A percentile compares a stretch with the other conserved stretches of the same genome.
Evolutionary conservation across 768 basidiomycete species (phyloP).

Genomic region (Suillus luteus): DNA sequence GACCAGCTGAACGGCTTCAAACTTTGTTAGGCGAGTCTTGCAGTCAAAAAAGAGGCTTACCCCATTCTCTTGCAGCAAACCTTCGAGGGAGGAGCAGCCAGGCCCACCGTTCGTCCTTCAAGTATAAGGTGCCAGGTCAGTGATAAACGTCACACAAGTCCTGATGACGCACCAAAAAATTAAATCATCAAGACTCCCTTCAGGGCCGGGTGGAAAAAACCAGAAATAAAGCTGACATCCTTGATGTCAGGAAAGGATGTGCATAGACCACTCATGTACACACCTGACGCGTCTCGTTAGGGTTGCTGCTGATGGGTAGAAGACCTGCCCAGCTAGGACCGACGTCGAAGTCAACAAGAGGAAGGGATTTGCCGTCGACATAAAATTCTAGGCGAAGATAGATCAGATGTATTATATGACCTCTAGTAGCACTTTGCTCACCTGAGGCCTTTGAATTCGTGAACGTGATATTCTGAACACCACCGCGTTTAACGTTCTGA

Average conservation of each 20-base stretch:
- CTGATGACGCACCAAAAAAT: constrained; percentile 60
- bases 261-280: not conserved
- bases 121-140: not conserved
- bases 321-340: constrained; percentile 78
- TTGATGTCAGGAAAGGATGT: not conserved
- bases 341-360: constrained; percentile 69
- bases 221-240: constrained; percentile 65
- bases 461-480: constrained; percentile 69
- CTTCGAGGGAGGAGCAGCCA: constrained; percentile 75
- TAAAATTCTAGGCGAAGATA: constrained; percentile 53
- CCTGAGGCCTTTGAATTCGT: constrained; percentile 65
- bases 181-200: constrained; percentile 70
- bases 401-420: not conserved
- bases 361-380: constrained; percentile 67
- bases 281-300: constrained; percentile 70
- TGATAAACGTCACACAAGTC: too few relatives aligned
- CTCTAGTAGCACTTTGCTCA: constrained; percentile 22
- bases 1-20: constrained; percentile 68
- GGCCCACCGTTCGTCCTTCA: constrained; percentile 80
- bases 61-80: constrained; percentile 73
- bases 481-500: constrained; percentile 10
- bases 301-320: constrained; percentile 61
- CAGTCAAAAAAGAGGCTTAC: constrained; percentile 39
- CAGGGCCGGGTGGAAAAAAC: constrained; percentile 79
- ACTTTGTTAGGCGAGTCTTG: constrained; percentile 24